Conservation (phyloP, 768 basidiomycete genomes). For the Trametopsis cervina region DNA sequence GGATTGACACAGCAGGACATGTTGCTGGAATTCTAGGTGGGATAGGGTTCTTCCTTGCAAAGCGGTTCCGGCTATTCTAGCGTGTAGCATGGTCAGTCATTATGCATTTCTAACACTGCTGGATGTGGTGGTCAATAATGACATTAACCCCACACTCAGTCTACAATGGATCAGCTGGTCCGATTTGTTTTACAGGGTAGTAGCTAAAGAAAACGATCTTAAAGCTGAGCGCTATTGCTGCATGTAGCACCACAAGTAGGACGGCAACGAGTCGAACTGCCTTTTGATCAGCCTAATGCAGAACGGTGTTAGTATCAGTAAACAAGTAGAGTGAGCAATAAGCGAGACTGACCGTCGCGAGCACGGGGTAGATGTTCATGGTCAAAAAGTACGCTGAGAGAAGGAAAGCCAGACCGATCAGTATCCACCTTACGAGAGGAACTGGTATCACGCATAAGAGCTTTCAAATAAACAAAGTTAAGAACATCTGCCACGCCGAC, state of each 20-base stretch:
- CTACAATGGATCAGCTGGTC: slow-evolving; percentile 23
- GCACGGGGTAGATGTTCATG: slow-evolving; percentile 83
- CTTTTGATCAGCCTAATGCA: slow-evolving; percentile 72
- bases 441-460: slow-evolving; percentile 83
- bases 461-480: no score
- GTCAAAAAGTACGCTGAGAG: slow-evolving; percentile 86
- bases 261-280: slow-evolving; percentile 80
- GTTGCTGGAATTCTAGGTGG: slow-evolving; percentile 62
- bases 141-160: no score
- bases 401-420: slow-evolving; percentile 64
- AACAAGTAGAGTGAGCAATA: no score
- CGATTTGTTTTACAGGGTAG: slow-evolving; percentile 38
- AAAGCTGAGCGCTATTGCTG: slow-evolving; percentile 76
- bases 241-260: slow-evolving; percentile 67
- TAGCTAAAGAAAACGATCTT: slow-evolving; percentile 72
- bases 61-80: slow-evolving; percentile 19
- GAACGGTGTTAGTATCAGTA: not conserved
- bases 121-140: no score
- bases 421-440: slow-evolving; percentile 73
- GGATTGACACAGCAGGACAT: slow-evolving; percentile 59
- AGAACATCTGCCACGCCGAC: not conserved
- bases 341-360: slow-evolving; percentile 72
- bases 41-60: slow-evolving; percentile 39
- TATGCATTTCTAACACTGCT: no score
- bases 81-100: no score